phyloP scores from a whole-genome alignment of 2,329 filamentous ascomycete species.

The Microsporum canis region DNA sequence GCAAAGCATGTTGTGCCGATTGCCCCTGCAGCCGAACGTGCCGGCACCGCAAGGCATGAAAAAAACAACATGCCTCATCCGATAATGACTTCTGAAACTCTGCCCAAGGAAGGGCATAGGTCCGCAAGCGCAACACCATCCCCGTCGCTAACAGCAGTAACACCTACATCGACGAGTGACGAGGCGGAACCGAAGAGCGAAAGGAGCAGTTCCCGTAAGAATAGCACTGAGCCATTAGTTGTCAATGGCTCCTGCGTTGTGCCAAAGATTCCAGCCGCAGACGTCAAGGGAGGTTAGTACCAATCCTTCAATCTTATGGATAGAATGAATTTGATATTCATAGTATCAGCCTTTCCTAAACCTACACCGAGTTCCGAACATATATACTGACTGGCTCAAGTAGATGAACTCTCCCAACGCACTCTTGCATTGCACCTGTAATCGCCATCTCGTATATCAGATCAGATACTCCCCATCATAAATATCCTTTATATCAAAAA shows the following conservation, averaged over 20 bases:
- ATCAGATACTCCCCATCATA: neutral
- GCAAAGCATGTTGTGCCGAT: neutral
- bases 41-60: neutral
- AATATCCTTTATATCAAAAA: neutral
- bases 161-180: slow-evolving; percentile 12
- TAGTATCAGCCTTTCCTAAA: neutral
- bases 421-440: neutral
- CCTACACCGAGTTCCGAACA: neutral
- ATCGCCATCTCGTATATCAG: neutral
- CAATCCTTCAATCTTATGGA: neutral
- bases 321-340: neutral
- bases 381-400: neutral
- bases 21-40: neutral
- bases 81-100: neutral
- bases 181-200: slow-evolving; percentile 13
- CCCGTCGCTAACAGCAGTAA: slow-evolving; percentile 9
- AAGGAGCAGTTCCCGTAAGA: slow-evolving; percentile 8
- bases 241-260: slow-evolving; percentile 25
- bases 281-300: neutral
- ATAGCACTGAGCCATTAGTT: slow-evolving; percentile 23
- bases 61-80: neutral
- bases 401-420: slow-evolving; percentile 2
- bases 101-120: neutral
- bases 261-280: slow-evolving; percentile 10
- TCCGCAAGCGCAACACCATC: neutral